These are phyloP conservation scores for Calonectria hongkongensis DNA, from an alignment of 2,329 filamentous ascomycete species.

Conservation along the genomic window DNA sequence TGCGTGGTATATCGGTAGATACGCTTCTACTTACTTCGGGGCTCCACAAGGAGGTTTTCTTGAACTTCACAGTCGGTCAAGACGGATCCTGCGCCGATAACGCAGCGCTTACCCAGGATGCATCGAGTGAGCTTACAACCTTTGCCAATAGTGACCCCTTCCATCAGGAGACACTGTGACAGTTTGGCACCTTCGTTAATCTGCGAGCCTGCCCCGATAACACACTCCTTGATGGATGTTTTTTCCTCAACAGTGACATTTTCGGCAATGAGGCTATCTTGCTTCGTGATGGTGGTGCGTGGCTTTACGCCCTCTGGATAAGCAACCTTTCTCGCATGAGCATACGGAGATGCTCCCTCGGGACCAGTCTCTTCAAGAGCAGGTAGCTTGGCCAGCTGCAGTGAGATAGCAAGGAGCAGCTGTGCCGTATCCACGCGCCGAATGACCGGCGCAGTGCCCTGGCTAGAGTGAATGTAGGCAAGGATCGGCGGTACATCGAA, in stretches of 20 bases:
- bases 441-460: slow-evolving; percentile 77
- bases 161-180: slow-evolving; percentile 93
- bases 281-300: slow-evolving; percentile 86
- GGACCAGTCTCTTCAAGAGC: slow-evolving; percentile 78
- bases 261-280: slow-evolving; percentile 88
- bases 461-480: slow-evolving; percentile 85
- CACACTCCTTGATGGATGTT: slow-evolving; percentile 92
- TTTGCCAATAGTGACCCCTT: slow-evolving; percentile 89
- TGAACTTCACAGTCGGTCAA: slow-evolving; percentile 95
- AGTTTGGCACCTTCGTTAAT: slow-evolving; percentile 91
- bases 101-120: slow-evolving; percentile 86
- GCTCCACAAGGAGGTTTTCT: slow-evolving; percentile 89
- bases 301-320: slow-evolving; percentile 88
- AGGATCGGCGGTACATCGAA: slow-evolving; percentile 81
- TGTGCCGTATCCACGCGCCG: slow-evolving; percentile 92
- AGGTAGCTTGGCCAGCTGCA: slow-evolving; percentile 90
- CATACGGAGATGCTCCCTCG: slow-evolving; percentile 80
- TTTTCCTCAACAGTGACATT: slow-evolving; percentile 94
- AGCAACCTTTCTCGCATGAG: slow-evolving; percentile 86
- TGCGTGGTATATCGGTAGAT: slow-evolving; percentile 8
- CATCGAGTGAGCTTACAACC: slow-evolving; percentile 91
- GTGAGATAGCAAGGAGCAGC: slow-evolving; percentile 86
- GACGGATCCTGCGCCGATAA: slow-evolving; percentile 87
- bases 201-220: slow-evolving; percentile 90
- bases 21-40: slow-evolving; percentile 75